A percentile compares a stretch with the other conserved stretches of the same genome.
phyloP scores from a whole-genome alignment of 352 stramenopile genomes.

The Globisporangium spiculum region DNA sequence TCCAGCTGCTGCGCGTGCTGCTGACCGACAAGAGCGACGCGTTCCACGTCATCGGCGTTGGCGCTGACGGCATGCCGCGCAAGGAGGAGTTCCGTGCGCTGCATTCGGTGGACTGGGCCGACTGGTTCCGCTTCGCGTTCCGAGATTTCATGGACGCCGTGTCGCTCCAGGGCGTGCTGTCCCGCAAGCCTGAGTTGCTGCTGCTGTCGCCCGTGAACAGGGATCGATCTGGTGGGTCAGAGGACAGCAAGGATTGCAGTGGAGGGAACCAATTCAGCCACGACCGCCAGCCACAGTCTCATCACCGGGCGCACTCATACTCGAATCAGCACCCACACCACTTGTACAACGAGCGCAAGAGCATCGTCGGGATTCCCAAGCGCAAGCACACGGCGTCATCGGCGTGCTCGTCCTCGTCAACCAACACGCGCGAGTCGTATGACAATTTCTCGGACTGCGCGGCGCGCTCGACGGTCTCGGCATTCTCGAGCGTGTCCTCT shows the following conservation, averaged over 20 bases:
- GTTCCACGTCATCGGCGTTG: slow-evolving; percentile 55
- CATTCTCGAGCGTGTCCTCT: slow-evolving; percentile 6
- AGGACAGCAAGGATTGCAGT: not conserved
- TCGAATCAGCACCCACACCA: slow-evolving; percentile 1
- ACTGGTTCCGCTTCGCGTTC: slow-evolving; percentile 45
- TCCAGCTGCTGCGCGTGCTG: slow-evolving; percentile 44
- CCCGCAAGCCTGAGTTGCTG: slow-evolving; percentile 39
- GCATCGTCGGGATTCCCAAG: not conserved
- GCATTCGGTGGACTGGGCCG: slow-evolving; percentile 34
- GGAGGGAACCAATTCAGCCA: not conserved
- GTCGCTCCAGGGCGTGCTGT: slow-evolving; percentile 35
- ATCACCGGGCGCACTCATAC: not conserved
- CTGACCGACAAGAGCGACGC: slow-evolving; percentile 45
- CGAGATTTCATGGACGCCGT: slow-evolving; percentile 38
- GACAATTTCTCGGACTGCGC: slow-evolving; percentile 5
- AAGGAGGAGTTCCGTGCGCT: slow-evolving; percentile 48
- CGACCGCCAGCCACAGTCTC: not conserved
- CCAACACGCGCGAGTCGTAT: not conserved
- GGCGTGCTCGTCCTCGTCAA: too few relatives aligned
- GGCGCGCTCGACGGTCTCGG: slow-evolving; percentile 13
- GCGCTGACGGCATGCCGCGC: slow-evolving; percentile 32
- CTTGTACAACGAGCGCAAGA: slow-evolving; percentile 4
- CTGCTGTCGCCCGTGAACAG: slow-evolving; percentile 15
- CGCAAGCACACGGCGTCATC: too few relatives aligned
- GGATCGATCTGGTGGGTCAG: not conserved